Evolutionary conservation across 2,329 filamentous ascomycete genomes (phyloP), one percentile per base, ranked within the genome.

Genomic region (Cordyceps pruinosa): DNA sequence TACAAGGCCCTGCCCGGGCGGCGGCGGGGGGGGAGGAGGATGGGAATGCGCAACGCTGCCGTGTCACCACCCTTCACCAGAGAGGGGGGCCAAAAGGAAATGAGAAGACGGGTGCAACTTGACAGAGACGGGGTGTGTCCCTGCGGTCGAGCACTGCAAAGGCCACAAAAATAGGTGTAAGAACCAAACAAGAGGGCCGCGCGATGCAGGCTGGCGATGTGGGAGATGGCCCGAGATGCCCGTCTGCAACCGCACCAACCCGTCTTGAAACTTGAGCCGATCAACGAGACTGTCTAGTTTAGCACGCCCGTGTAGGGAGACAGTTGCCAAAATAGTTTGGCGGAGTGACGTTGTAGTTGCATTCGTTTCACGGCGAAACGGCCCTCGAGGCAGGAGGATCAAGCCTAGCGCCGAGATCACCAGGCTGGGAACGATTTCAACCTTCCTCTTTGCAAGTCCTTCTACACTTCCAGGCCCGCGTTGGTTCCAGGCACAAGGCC

Each of bases 241-340:
- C 39, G 50, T 5, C 39, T n/a, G 19, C 50, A 53, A 26, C 50
- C 50, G 50, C 28, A 53, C 50, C 39, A 45, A 53, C 39, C 50
- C 50, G 39, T 32, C 10, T 10, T 34, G 25, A 4, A 19, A 21
- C 32, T 35, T 35, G n/a, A 13, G 4, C 45, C 28, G 28, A 32
- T 32, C 28, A 32, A 41, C 37, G n/a, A n/a, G n/a, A n/a, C 37
- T 17, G 37, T 41, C 21, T 19, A 12, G 17, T 21, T 17, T 32
- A 32, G 28, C 28, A 32, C n/a, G n/a, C n/a, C n/a, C n/a, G n/a
- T n/a, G 28, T 32, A 5, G 28, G 28, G 6, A 32, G 28, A 10
- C 10, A 6, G 5, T 10, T 32, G 28, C 5, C 28, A 32, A 32
- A 5, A 32, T n/a, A 41, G 15, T 41, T 34, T 10, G 17, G n/a